Base-by-base conservation (phyloP, 148 eudicot genomes). In the Cornus kousa region DNA sequence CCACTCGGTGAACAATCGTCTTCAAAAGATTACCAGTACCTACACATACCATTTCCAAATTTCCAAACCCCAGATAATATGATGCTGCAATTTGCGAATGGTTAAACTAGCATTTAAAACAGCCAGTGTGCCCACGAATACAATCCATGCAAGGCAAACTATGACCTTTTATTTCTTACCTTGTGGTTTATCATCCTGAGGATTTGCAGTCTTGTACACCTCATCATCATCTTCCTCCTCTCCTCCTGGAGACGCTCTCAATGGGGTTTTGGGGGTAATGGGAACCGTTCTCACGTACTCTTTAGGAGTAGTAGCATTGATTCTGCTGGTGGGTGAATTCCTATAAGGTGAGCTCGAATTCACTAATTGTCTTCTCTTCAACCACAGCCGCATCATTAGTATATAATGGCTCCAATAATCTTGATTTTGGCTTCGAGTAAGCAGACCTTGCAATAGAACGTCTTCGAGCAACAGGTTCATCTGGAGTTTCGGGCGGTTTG, bases 31-130 rank as follows among this genome's bases (percentile, higher is more conserved):
- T 8, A 90, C 97, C 80, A 90, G 69, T 14, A 80, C 88, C 20
- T 91, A 85, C 23, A 89, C 91, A 83, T 85, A 89, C 98, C 98
- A 95, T 87, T 86, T 91, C 97, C 97, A 93, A 46, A 95, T 73
- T 72, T 67, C 81, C 75, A 90, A 82, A 64, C 89, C 82, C 94
- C 93, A 91, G 20, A 93, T 28, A 0, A 28, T 28, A 28, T 28
- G 28, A 28, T 28, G 10, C 1, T 73, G 67, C 76, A 91, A 71
- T 68, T 65, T 86, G 28, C 28, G 28, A 28, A 28, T 28, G 5
- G 86, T 84, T 76, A 86, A 76, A 77, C 97, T 93, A 59, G 85
- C 39, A 72, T 87, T 82, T 23, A 93, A 81, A 24, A 87, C 40
- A n/a, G 81, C 87, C 24, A 83, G 68, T 71, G 93, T 81, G 81